A percentile compares a stretch with the other conserved stretches of the same genome.
Evolutionary conservation across 164 flowering plant genomes (phyloP).

Genomic region (Magnolia officinalis): DNA sequence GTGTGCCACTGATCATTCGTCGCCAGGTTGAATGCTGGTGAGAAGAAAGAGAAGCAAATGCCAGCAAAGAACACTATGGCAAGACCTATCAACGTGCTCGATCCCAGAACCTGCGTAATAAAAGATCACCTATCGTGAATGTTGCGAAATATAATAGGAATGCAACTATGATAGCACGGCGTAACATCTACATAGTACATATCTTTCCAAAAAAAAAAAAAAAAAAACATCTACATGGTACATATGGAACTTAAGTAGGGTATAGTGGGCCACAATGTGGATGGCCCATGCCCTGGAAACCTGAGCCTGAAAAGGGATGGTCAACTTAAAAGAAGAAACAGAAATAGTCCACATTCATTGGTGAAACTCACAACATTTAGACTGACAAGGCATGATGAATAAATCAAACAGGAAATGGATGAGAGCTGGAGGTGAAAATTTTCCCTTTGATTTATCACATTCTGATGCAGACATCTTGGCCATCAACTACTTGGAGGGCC

Average conservation of each 20-base stretch:
- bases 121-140: not conserved
- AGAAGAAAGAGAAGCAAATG: conserved; percentile 67
- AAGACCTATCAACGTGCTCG: conserved; percentile 53
- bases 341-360: too few relatives aligned
- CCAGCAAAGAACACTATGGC: conserved; percentile 68
- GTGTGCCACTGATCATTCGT: conserved; percentile 81
- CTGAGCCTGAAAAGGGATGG: too few relatives aligned
- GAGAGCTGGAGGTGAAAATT: not conserved
- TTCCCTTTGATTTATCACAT: not conserved
- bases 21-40: conserved; percentile 79
- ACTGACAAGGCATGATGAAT: not conserved
- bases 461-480: not conserved
- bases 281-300: too few relatives aligned
- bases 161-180: too few relatives aligned
- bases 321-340: too few relatives aligned
- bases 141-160: not conserved
- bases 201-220: too few relatives aligned
- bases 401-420: not conserved
- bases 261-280: too few relatives aligned
- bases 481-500: too few relatives aligned
- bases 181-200: too few relatives aligned
- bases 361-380: not conserved
- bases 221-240: too few relatives aligned
- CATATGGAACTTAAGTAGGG: too few relatives aligned
- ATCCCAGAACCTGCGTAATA: conserved; percentile 60